phyloP scores from a whole-genome alignment of 2,329 filamentous ascomycete genomes.

The Sporothrix curviconia region DNA sequence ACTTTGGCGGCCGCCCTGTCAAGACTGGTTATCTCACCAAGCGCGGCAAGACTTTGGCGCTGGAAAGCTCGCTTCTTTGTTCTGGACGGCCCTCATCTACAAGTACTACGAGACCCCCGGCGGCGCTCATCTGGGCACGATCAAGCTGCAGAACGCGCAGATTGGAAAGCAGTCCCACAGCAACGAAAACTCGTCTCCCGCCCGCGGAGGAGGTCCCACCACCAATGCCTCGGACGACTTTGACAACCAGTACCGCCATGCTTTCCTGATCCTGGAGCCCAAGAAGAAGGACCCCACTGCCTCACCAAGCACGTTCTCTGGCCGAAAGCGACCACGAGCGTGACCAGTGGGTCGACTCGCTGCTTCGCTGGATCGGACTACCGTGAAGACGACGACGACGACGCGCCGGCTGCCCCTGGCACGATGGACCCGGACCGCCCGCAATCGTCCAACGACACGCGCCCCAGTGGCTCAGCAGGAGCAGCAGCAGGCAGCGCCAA shows the following conservation, averaged over 20 bases:
- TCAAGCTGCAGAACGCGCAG: conserved; percentile 83
- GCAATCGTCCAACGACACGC: conserved; percentile 28
- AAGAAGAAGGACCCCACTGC: conserved; percentile 92
- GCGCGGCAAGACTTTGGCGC: conserved; percentile 94
- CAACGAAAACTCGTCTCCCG: conserved; percentile 55
- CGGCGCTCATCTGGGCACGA: conserved; percentile 83
- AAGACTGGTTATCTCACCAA: conserved; percentile 94
- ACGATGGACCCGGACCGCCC: conserved; percentile 36
- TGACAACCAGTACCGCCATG: conserved; percentile 93
- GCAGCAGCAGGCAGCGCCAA: no score
- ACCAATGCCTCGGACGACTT: conserved; percentile 56
- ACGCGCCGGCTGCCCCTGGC: conserved; percentile 9
- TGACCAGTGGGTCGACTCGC: conserved; percentile 85
- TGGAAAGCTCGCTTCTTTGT: conserved; percentile 80
- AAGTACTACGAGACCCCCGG: conserved; percentile 91
- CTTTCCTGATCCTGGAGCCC: conserved; percentile 88
- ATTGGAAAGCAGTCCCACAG: conserved; percentile 85
- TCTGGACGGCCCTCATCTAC: conserved; percentile 54
- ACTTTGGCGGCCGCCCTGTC: conserved; percentile 59
- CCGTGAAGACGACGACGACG: conserved; percentile 53
- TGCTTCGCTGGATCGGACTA: conserved; percentile 86
- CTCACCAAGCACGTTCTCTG: conserved; percentile 91
- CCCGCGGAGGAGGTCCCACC: conserved; percentile 30
- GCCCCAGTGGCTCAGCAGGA: background rate
- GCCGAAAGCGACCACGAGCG: conserved; percentile 90